Percentiles rank a stretch among this genome's conserved stretches.
Conservation (phyloP, 805 yeast genomes). For the Wickerhamiella qilinensis region DNA sequence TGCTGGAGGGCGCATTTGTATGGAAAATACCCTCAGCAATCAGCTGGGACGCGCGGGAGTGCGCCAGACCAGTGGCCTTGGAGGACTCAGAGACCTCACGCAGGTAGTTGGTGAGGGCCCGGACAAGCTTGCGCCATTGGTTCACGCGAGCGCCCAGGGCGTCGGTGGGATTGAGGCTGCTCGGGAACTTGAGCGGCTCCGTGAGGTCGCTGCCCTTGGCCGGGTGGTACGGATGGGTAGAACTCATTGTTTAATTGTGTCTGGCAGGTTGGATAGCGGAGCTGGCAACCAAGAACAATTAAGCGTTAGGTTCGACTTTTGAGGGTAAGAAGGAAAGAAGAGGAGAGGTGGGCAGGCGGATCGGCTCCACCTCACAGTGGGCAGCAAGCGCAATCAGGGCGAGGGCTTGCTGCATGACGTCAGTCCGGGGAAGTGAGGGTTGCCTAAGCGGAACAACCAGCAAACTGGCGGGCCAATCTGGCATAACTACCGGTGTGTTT, state of each 20-base stretch:
- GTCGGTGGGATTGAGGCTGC: conserved; percentile 64
- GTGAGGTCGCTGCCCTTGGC: background rate
- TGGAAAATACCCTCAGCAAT: background rate
- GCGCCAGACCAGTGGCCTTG: background rate
- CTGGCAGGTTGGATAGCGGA: background rate
- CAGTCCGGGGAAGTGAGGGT: background rate
- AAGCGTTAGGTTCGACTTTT: background rate
- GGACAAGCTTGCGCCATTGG: conserved; percentile 71
- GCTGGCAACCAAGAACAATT: background rate
- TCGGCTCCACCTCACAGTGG: background rate
- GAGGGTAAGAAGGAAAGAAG: background rate
- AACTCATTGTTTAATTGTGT: background rate
- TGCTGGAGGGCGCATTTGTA: background rate
- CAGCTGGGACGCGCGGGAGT: conserved; percentile 1
- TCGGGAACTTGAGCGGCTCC: conserved; percentile 28
- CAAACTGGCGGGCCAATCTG: too few species aligned
- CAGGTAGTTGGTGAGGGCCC: conserved; percentile 58
- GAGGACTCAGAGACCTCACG: conserved; percentile 41
- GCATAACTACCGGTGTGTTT: too few species aligned
- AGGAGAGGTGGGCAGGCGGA: background rate
- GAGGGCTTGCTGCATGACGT: background rate
- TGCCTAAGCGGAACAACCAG: too few species aligned
- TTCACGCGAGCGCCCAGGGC: conserved; percentile 64
- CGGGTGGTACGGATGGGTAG: background rate
- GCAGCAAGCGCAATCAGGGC: conserved; percentile 1